phyloP scores from a whole-genome alignment of 106 monocot genomes.

The Hemerocallis citrina region DNA sequence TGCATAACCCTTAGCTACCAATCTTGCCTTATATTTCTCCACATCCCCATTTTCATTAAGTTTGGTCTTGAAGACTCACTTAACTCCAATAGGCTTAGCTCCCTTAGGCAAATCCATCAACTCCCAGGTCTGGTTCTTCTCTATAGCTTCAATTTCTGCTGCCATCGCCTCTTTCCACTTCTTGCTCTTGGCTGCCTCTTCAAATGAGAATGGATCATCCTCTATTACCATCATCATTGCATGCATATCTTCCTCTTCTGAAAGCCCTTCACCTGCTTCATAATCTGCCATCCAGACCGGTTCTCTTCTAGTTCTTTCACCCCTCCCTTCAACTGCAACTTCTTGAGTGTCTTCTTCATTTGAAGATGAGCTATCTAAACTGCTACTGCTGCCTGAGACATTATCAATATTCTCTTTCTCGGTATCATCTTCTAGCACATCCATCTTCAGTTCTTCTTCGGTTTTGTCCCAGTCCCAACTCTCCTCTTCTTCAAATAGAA shows the following conservation, averaged over 20 bases:
- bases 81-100: not conserved
- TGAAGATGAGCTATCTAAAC: not conserved
- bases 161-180: not conserved
- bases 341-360: not conserved
- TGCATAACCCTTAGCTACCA: not conserved
- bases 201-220: not conserved
- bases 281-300: not conserved
- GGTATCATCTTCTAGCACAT: not conserved
- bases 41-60: not conserved
- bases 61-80: not conserved
- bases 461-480: not conserved
- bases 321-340: not conserved
- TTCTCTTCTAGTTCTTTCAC: not conserved
- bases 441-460: not conserved
- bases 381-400: not conserved
- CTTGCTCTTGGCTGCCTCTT: not conserved
- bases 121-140: not conserved
- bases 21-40: not conserved
- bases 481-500: not conserved
- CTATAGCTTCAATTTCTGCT: not conserved
- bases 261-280: not conserved
- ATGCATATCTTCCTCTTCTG: not conserved
- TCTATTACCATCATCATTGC: not conserved
- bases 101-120: not conserved
- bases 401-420: not conserved